These are phyloP conservation scores for Neofusicoccum parvum DNA, from an alignment of 2,329 filamentous ascomycete genomes.

Conservation along the genomic window DNA sequence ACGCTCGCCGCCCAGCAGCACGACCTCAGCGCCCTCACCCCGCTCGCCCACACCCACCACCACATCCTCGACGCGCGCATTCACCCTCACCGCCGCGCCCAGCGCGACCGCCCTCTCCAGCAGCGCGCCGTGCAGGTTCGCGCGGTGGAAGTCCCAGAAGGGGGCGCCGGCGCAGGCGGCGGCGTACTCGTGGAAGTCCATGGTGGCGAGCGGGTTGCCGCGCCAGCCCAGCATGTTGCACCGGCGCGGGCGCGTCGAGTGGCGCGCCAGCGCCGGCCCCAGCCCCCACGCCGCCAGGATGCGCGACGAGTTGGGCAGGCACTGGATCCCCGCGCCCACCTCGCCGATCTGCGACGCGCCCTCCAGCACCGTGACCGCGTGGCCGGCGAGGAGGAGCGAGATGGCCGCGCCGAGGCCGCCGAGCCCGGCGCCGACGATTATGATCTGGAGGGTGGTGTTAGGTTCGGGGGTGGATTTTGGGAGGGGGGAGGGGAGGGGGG, in stretches of 20 bases:
- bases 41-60: constrained; percentile 43
- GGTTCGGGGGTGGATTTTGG: too few species aligned
- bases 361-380: constrained; percentile 54
- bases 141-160: constrained; percentile 60
- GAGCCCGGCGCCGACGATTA: constrained; percentile 60
- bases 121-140: constrained; percentile 53
- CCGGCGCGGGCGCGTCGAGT: constrained; percentile 45
- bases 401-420: constrained; percentile 58
- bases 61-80: constrained; percentile 49
- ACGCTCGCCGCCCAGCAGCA: constrained; percentile 38
- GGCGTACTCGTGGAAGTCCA: constrained; percentile 51
- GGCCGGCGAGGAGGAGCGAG: constrained; percentile 48
- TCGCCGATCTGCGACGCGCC: constrained; percentile 51
- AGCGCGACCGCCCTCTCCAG: constrained; percentile 52
- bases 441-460: constrained; percentile 37
- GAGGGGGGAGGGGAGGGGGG: too few species aligned
- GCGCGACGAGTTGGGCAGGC: constrained; percentile 51
- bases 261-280: constrained; percentile 43
- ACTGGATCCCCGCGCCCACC: constrained; percentile 55
- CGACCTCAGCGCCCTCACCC: constrained; percentile 32
- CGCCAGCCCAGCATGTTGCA: constrained; percentile 58
- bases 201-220: constrained; percentile 50
- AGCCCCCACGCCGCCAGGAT: constrained; percentile 55
- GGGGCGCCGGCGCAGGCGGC: constrained; percentile 45
- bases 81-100: constrained; percentile 50